Evolutionary conservation across 1,284 basidiomycete species (phyloP).

Genomic region (Mycosarcoma mackinlayi): DNA sequence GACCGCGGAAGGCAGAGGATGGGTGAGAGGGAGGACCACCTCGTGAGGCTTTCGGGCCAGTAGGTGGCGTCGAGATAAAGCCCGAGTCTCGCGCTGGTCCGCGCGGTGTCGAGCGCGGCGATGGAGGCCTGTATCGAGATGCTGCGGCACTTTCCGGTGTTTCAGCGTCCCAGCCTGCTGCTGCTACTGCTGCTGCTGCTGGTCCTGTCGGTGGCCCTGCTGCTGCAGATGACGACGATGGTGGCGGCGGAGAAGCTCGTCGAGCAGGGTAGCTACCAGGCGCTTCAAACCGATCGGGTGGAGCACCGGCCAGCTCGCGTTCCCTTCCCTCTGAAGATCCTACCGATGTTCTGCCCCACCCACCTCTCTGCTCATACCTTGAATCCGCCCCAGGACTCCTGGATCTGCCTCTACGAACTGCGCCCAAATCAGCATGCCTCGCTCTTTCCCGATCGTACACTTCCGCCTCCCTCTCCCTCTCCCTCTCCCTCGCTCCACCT

Average conservation of each 20-base stretch:
- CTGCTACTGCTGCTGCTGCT: constrained; percentile 8
- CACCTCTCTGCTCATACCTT: constrained; percentile 14
- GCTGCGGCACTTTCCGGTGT: constrained; percentile 1
- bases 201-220: constrained; percentile 2
- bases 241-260: constrained; percentile 2
- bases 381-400: constrained; percentile 27
- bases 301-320: constrained; percentile 8
- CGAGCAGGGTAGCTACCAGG: background rate
- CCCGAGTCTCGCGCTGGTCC: constrained; percentile 21
- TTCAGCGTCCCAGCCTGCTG: constrained; percentile 3
- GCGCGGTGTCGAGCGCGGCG: constrained; percentile 13
- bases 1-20: constrained; percentile 18
- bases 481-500: constrained; percentile 16
- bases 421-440: constrained; percentile 8
- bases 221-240: constrained; percentile 2
- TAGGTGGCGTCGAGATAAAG: constrained; percentile 32
- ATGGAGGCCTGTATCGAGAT: constrained; percentile 7
- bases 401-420: constrained; percentile 17
- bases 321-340: constrained; percentile 28
- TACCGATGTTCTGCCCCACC: constrained; percentile 15
- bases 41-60: constrained; percentile 30
- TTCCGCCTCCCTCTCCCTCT: constrained; percentile 13
- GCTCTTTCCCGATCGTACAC: constrained; percentile 18
- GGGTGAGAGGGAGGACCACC: constrained; percentile 12
- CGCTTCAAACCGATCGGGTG: constrained; percentile 1